Base-by-base conservation (phyloP, 768 basidiomycete genomes). In the Tylopilus plumbeoviolaceoides region DNA sequence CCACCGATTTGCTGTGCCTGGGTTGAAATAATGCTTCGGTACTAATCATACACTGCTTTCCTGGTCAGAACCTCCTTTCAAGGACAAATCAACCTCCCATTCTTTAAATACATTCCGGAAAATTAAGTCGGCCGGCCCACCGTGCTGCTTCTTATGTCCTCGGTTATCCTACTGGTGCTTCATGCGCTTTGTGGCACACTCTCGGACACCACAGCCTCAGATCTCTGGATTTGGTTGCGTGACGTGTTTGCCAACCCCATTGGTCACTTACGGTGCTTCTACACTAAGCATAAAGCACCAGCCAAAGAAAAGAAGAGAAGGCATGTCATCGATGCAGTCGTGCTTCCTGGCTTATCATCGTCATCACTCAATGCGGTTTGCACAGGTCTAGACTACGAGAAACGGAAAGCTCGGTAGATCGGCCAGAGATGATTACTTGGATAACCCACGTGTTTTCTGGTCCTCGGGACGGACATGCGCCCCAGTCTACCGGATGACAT, bases 141-240 rank as follows among this genome's bases (percentile, higher is more conserved):
- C 20, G 15, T 25, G 17, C 25, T 41, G 28, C 25, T 59, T 66
- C 51, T 51, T 47, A 51, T 45, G 44, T 47, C 43, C 56, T 64
- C 60, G 30, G 64, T 25, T 27, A 43, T 47, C 48, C 53, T 58
- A 56, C 55, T 50, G 25, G 49, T 41, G 65, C 65, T 47, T 65
- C 58, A 46, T 45, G 50, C 54, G 55, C 64, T 62, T 65, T 56
- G 64, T 65, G 64, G 64, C 64, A 65, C 65, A 14, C 65, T 58
- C 65, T 58, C 6, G 65, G 63, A 65, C 35, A 56, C 23, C 64
- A 67, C 65, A 67, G 64, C 64, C 56, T 53, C 48, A n/a, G n/a
- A 46, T 50, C 18, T 18, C 60, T 42, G 15, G 20, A 49, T 60
- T 47, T 36, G 40, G 48, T 41, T 31, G 18, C 39, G n/a, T 21